Evolutionary conservation across 768 basidiomycete genomes (phyloP), one percentile per base, ranked within the genome.

Genomic region (Artomyces pyxidatus): DNA sequence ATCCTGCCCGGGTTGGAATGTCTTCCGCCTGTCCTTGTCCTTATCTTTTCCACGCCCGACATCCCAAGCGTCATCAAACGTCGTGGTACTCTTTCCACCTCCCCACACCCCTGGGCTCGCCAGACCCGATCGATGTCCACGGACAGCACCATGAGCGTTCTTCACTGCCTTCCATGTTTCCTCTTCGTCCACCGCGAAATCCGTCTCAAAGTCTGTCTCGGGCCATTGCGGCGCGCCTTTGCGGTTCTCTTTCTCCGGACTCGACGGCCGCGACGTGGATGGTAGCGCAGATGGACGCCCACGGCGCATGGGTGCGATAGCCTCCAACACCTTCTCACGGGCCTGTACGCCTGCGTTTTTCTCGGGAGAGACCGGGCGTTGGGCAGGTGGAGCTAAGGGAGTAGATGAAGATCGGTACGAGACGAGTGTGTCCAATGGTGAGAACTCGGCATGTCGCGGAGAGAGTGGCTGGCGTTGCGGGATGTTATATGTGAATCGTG

Each of bases 241-340:
- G 19, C 32, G 42, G 16, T 30, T 45, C 47, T 43, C 29, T 43
- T 42, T 48, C 27, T 58, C 50, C 59, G 65, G 64, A 38, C 65
- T 66, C 3, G 57, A 39, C 7, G 65, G 59, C 1, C 59, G 61
- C 3, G 62, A 62, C 0, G 54, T 53, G 2, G 53, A 48, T 44
- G 28, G 55, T 48, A 43, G 48, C 16, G 47, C 45, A 6, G 65
- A 62, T 2, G 85, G 84, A 21, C 85, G 73, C 16, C 85, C 87
- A 28, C 85, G 71, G 32, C 85, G 77, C 81, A 86, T 81, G 0
- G 88, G 85, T 27, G 82, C 81, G 48, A 88, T 84, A 11, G 85
- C 85, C 56, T 88, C 87, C 17, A 88, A 69, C 4, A 86, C 85
- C 58, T 80, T 85, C 49, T 89, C 85, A 35, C 84, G 78, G 8